A percentile compares a stretch with the other conserved stretches of the same genome.
These are phyloP conservation scores for Chloranthus sessilifolius DNA, from an alignment of 164 flowering plant species.

Conservation along the genomic window DNA sequence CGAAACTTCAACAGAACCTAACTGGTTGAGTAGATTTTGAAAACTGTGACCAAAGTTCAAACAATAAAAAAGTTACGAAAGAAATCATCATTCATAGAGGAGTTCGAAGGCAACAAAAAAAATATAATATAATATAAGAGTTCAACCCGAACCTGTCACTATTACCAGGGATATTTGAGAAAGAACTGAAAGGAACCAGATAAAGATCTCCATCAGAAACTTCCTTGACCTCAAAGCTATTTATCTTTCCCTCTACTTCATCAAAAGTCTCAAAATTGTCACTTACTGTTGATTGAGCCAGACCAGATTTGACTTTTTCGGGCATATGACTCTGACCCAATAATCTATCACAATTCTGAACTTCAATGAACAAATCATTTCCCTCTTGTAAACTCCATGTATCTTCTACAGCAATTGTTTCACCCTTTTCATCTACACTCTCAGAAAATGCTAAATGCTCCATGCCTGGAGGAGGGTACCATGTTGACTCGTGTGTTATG, in stretches of 20 bases:
- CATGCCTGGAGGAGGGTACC: conserved; percentile 76
- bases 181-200: conserved; percentile 8
- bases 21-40: conserved; percentile 9
- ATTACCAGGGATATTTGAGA: conserved; percentile 13
- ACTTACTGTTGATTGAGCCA: background rate
- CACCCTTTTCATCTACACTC: conserved; percentile 12
- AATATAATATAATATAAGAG: too few relatives aligned
- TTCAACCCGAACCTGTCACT: conserved; percentile 20
- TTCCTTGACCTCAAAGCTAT: conserved; percentile 11
- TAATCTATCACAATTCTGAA: conserved; percentile 9
- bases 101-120: background rate
- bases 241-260: conserved; percentile 12
- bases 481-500: conserved; percentile 61
- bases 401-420: conserved; percentile 16
- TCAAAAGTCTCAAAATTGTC: conserved; percentile 7
- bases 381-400: conserved; percentile 13
- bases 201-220: conserved; percentile 11
- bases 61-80: conserved; percentile 1
- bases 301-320: conserved; percentile 12
- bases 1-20: conserved; percentile 18
- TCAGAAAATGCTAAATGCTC: conserved; percentile 28
- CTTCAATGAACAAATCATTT: conserved; percentile 12
- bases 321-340: conserved; percentile 9
- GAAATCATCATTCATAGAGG: background rate
- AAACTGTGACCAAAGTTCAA: conserved; percentile 12